phyloP scores from a whole-genome alignment of 2,329 filamentous ascomycete species.

The Neurospora crassa region DNA sequence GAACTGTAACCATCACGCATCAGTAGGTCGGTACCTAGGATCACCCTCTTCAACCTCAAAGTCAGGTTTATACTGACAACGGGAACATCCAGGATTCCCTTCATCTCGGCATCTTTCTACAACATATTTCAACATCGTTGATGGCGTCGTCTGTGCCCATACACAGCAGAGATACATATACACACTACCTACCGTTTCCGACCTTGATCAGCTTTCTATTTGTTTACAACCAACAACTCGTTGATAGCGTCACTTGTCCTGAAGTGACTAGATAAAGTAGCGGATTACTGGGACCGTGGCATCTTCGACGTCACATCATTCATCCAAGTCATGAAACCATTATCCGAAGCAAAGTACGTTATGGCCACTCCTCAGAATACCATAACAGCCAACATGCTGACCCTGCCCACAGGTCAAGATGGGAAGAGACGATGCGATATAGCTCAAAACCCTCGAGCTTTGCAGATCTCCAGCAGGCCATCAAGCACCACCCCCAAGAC shows the following conservation, averaged over 20 bases:
- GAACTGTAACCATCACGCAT: neutral
- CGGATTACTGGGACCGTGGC: neutral
- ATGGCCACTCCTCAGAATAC: neutral
- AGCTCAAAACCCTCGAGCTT: slow-evolving; percentile 36
- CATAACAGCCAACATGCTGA: neutral
- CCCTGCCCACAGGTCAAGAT: slow-evolving; percentile 45
- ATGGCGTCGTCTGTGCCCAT: neutral
- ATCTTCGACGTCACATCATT: slow-evolving; percentile 3
- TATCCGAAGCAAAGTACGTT: slow-evolving; percentile 42
- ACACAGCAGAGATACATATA: neutral
- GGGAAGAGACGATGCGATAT: slow-evolving; percentile 53
- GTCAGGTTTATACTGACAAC: neutral
- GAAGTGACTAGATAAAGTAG: neutral
- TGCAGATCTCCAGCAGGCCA: slow-evolving; percentile 52
- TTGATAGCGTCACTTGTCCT: neutral
- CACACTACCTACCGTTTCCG: neutral
- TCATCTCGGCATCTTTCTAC: neutral
- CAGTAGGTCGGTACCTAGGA: neutral
- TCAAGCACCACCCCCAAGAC: slow-evolving; percentile 46
- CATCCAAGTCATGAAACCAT: slow-evolving; percentile 37
- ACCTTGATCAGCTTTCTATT: neutral
- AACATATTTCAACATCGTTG: neutral
- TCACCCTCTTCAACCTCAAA: too few species aligned
- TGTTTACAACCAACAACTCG: neutral
- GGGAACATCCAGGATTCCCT: neutral